A percentile compares a stretch with the other conserved stretches of the same genome.
Evolutionary conservation across 176 grass and related monocot species (phyloP).

Genomic region (Lolium multiflorum): DNA sequence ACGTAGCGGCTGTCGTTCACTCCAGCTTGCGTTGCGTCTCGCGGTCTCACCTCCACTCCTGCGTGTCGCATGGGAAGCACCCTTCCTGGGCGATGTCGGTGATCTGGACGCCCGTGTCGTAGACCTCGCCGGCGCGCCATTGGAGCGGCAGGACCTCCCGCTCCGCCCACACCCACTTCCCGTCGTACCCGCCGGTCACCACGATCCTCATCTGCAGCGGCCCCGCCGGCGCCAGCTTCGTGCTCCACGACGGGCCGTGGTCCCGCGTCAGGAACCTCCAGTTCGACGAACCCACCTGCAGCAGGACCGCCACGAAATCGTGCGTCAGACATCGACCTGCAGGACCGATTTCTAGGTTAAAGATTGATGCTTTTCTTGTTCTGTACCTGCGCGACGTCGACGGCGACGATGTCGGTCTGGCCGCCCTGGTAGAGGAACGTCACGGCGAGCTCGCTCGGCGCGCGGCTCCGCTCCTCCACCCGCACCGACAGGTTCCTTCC

Average conservation of each 20-base stretch:
- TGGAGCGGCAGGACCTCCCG: slow-evolving; percentile 54
- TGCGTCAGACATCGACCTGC: no score
- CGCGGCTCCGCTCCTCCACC: slow-evolving; percentile 63
- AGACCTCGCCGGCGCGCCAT: slow-evolving; percentile 70
- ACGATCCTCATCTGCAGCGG: slow-evolving; percentile 88
- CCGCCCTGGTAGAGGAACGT: slow-evolving; percentile 92
- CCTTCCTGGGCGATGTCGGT: slow-evolving; percentile 73
- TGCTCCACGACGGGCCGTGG: slow-evolving; percentile 89
- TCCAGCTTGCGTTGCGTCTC: background rate
- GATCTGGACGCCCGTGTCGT: slow-evolving; percentile 70
- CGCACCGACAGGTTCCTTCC: slow-evolving; percentile 73
- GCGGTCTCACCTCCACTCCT: slow-evolving; percentile 52
- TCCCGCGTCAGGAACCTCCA: slow-evolving; percentile 89
- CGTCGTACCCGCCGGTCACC: slow-evolving; percentile 90
- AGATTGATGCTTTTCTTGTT: no score
- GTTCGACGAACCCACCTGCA: slow-evolving; percentile 67
- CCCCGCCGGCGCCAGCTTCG: slow-evolving; percentile 58
- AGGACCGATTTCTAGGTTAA: no score
- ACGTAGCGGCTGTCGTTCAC: background rate
- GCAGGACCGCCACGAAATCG: background rate
- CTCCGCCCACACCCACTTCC: slow-evolving; percentile 86
- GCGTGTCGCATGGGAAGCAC: slow-evolving; percentile 73
- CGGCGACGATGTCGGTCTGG: slow-evolving; percentile 52
- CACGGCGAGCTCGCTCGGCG: slow-evolving; percentile 58
- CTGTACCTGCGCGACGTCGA: no score